Conservation (phyloP, 1,139 yeast genomes). For the Scheffersomyces parashehatae region DNA sequence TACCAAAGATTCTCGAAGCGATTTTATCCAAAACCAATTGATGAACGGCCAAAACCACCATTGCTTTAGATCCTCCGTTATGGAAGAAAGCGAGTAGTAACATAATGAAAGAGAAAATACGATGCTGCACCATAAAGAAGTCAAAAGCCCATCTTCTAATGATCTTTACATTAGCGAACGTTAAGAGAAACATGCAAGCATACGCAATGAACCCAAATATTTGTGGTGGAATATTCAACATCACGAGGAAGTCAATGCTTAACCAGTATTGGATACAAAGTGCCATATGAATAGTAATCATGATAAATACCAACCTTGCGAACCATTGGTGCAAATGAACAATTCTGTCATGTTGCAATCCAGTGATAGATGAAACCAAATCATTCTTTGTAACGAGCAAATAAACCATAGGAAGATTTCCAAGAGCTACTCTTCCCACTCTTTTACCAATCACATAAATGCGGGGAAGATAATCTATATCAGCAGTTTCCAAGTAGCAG, state of each 20-base stretch:
- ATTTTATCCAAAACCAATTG: constrained; percentile 47
- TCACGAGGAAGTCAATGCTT: constrained; percentile 33
- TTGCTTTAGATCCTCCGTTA: constrained; percentile 33
- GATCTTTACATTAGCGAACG: constrained; percentile 37
- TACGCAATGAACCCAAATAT: constrained; percentile 52
- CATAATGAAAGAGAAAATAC: constrained; percentile 45
- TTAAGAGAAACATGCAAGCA: constrained; percentile 35
- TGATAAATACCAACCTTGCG: constrained; percentile 38
- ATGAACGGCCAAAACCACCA: constrained; percentile 46
- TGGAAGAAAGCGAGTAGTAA: constrained; percentile 46
- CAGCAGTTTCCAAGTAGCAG: constrained; percentile 30
- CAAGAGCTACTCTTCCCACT: constrained; percentile 43
- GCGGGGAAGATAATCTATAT: constrained; percentile 40
- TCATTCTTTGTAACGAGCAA: constrained; percentile 42
- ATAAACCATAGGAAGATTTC: constrained; percentile 41
- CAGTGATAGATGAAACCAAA: constrained; percentile 39
- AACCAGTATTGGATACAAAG: constrained; percentile 43
- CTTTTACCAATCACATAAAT: constrained; percentile 45
- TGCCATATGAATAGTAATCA: constrained; percentile 39
- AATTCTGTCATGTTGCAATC: constrained; percentile 43
- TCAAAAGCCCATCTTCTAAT: constrained; percentile 45
- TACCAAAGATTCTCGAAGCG: constrained; percentile 27
- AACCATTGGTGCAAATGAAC: constrained; percentile 47
- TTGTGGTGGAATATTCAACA: constrained; percentile 51
- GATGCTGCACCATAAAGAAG: constrained; percentile 45